These are phyloP conservation scores for Colletotrichum orbiculare DNA, from an alignment of 2,329 filamentous ascomycete genomes.

Conservation along the genomic window DNA sequence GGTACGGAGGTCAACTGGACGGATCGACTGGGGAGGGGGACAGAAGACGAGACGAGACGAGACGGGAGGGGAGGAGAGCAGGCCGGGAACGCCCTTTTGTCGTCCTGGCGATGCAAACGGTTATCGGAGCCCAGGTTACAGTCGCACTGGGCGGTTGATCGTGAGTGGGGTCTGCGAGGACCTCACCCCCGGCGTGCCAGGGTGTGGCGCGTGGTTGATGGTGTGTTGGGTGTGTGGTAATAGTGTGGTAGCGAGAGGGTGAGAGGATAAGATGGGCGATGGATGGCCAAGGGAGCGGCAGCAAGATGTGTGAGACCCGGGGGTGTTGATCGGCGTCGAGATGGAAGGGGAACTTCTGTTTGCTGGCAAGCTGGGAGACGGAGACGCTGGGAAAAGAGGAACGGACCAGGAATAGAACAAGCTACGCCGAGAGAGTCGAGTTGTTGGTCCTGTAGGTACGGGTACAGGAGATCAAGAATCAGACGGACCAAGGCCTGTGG, in stretches of 20 bases:
- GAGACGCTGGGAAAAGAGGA: no score
- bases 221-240: constrained; percentile 15
- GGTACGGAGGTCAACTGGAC: no score
- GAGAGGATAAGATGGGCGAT: background rate
- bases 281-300: no score
- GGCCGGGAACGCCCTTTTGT: constrained; percentile 19
- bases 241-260: constrained; percentile 8
- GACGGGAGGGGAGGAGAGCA: background rate
- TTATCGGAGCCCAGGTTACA: constrained; percentile 35
- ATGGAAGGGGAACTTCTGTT: no score
- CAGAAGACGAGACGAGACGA: background rate
- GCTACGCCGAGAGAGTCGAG: background rate
- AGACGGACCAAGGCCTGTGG: no score
- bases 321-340: no score
- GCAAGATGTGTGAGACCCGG: no score
- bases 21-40: background rate
- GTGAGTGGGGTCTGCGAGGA: constrained; percentile 26
- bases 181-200: constrained; percentile 9
- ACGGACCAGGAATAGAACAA: no score
- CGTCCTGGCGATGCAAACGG: constrained; percentile 14
- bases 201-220: constrained; percentile 4
- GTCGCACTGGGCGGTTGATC: constrained; percentile 33
- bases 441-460: no score
- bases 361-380: no score
- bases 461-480: no score